Percentiles rank a stretch among this genome's conserved stretches.
Conservation (phyloP, 495 filamentous ascomycete genomes). For the Penicillium argentinense region DNA sequence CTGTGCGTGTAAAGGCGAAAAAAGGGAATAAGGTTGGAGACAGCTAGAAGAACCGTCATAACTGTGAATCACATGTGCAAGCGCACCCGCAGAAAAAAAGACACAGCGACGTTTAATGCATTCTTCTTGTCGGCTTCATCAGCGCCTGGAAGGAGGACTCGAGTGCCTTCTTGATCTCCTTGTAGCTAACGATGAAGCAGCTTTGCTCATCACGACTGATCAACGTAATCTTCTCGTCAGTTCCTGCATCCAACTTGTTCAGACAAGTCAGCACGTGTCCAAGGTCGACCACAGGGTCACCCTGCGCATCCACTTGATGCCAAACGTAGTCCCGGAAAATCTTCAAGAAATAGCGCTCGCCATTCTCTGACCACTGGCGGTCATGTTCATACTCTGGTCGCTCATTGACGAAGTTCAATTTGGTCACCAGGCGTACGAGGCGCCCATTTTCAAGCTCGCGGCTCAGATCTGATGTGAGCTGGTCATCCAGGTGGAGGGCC, state of each 20-base stretch:
- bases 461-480: slow-evolving; percentile 64
- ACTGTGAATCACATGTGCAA: slow-evolving; percentile 8
- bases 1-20: not conserved
- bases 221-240: slow-evolving; percentile 80
- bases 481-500: slow-evolving; percentile 72
- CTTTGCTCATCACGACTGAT: slow-evolving; percentile 88
- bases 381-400: slow-evolving; percentile 79
- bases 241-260: slow-evolving; percentile 89
- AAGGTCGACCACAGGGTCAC: slow-evolving; percentile 76
- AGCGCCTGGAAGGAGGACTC: slow-evolving; percentile 80
- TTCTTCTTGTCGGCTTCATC: slow-evolving; percentile 52
- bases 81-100: not conserved
- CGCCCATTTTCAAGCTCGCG: slow-evolving; percentile 91
- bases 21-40: not conserved
- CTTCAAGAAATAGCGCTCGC: slow-evolving; percentile 86
- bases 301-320: slow-evolving; percentile 84
- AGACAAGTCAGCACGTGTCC: slow-evolving; percentile 80
- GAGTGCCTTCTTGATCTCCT: slow-evolving; percentile 78
- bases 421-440: slow-evolving; percentile 75
- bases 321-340: slow-evolving; percentile 97
- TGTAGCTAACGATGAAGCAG: slow-evolving; percentile 80
- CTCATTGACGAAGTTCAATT: slow-evolving; percentile 83
- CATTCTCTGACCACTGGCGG: slow-evolving; percentile 80
- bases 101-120: slow-evolving; percentile 29
- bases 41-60: slow-evolving; percentile 5